Conservation (phyloP, 306 rosid genomes). For the Quercus ilex region DNA sequence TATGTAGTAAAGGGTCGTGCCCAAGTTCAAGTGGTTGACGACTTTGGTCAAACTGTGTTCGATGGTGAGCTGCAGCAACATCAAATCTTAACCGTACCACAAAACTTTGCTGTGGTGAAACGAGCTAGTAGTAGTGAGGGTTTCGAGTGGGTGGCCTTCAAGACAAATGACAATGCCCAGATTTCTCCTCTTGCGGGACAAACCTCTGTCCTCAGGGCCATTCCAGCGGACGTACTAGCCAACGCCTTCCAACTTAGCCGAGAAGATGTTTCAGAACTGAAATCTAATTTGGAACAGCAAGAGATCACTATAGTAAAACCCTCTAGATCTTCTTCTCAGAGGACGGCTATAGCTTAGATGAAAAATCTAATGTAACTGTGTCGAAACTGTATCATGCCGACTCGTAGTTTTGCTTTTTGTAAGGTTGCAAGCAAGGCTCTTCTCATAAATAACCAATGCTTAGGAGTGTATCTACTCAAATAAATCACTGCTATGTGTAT, state of each 20-base stretch:
- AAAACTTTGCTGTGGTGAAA: slow-evolving; percentile 48
- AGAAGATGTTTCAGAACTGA: slow-evolving; percentile 40
- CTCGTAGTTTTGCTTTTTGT: too few species aligned
- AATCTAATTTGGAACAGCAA: slow-evolving; percentile 2
- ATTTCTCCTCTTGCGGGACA: slow-evolving; percentile 41
- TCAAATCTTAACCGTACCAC: slow-evolving; percentile 46
- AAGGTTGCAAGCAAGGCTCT: too few species aligned
- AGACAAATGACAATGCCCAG: slow-evolving; percentile 35
- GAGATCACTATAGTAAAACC: too few species aligned
- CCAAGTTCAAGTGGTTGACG: slow-evolving; percentile 46
- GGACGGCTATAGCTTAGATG: too few species aligned
- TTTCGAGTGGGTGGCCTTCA: slow-evolving; percentile 53
- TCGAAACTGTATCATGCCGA: too few species aligned
- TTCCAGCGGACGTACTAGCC: slow-evolving; percentile 48
- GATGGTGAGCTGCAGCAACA: slow-evolving; percentile 36
- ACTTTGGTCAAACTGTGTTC: slow-evolving; percentile 39
- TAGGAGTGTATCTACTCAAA: too few species aligned
- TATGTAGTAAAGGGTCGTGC: slow-evolving; percentile 52
- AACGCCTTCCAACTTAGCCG: slow-evolving; percentile 22
- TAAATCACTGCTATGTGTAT: too few species aligned
- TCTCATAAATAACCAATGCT: too few species aligned
- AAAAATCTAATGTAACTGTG: too few species aligned
- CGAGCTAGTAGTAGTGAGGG: slow-evolving; percentile 25
- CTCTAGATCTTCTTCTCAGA: too few species aligned
- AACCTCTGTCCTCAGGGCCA: slow-evolving; percentile 14